Conservation (phyloP, 1,284 basidiomycete genomes). For the Pyrrhoderma noxium region DNA sequence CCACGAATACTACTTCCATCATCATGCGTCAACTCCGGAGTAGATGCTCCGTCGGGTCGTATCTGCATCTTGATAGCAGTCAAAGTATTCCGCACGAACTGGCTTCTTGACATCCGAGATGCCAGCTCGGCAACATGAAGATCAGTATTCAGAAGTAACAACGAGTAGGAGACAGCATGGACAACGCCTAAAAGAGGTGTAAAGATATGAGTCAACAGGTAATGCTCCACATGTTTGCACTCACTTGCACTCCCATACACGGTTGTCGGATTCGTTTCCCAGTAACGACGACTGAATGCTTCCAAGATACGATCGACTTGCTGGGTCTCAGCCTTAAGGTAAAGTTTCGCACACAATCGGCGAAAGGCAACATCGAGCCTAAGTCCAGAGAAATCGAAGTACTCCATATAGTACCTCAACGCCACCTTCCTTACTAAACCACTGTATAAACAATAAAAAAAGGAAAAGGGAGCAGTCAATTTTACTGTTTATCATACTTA, state of each 20-base stretch:
- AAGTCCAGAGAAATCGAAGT: conserved; percentile 82
- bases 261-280: conserved; percentile 80
- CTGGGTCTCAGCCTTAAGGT: conserved; percentile 93
- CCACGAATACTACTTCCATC: conserved; percentile 54
- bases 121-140: conserved; percentile 89
- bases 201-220: conserved; percentile 10
- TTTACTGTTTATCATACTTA: not conserved
- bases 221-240: conserved; percentile 25
- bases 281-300: conserved; percentile 84
- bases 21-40: conserved; percentile 60
- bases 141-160: conserved; percentile 94
- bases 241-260: conserved; percentile 78
- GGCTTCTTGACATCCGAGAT: conserved; percentile 85
- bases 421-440: conserved; percentile 70
- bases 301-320: conserved; percentile 96
- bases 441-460: conserved; percentile 32
- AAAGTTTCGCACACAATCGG: conserved; percentile 85
- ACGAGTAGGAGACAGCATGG: conserved; percentile 88
- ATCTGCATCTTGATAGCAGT: conserved; percentile 74
- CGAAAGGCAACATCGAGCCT: conserved; percentile 88
- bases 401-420: conserved; percentile 75
- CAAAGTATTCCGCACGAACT: conserved; percentile 92
- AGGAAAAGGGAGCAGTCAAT: not conserved
- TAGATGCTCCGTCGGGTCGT: conserved; percentile 42
- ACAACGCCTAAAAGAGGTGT: conserved; percentile 61